Evolutionary conservation across 345 rosid genomes (phyloP).

Genomic region (Populus davidiana): DNA sequence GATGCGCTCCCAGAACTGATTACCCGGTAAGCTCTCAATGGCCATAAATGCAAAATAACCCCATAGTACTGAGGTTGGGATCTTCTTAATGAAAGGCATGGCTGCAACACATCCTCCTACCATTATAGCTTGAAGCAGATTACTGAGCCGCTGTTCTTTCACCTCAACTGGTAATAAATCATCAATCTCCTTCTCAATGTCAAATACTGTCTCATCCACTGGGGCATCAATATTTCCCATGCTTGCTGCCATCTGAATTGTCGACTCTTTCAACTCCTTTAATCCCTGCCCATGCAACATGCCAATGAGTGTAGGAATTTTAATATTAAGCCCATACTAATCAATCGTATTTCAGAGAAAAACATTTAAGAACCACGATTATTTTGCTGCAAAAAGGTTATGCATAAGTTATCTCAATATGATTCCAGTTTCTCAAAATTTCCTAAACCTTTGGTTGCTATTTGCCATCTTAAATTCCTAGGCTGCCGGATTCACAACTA

Average conservation of each 20-base stretch:
- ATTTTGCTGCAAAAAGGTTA: background rate
- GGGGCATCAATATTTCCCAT: constrained; percentile 8
- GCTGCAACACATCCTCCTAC: constrained; percentile 27
- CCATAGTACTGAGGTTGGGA: constrained; percentile 34
- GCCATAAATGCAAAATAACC: constrained; percentile 39
- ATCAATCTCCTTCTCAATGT: constrained; percentile 30
- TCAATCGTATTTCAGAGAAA: background rate
- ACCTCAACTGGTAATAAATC: constrained; percentile 28
- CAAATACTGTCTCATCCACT: constrained; percentile 23
- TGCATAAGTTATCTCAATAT: too few relatives aligned
- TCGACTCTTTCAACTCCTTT: constrained; percentile 21
- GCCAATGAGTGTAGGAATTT: background rate
- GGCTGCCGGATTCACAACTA: background rate
- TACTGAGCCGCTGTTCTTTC: constrained; percentile 31
- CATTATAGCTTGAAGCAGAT: constrained; percentile 27
- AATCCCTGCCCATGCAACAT: constrained; percentile 12
- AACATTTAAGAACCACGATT: background rate
- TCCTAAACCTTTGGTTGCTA: background rate
- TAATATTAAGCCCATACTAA: background rate
- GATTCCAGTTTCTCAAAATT: too few relatives aligned
- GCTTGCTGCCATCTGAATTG: constrained; percentile 20
- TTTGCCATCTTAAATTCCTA: background rate
- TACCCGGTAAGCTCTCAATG: constrained; percentile 32
- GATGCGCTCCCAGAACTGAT: constrained; percentile 35
- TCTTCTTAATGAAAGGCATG: constrained; percentile 30